A percentile compares a stretch with the other conserved stretches of the same genome.
Conservation (phyloP, 352 stramenopile genomes). For the Globisporangium paddicum region DNA sequence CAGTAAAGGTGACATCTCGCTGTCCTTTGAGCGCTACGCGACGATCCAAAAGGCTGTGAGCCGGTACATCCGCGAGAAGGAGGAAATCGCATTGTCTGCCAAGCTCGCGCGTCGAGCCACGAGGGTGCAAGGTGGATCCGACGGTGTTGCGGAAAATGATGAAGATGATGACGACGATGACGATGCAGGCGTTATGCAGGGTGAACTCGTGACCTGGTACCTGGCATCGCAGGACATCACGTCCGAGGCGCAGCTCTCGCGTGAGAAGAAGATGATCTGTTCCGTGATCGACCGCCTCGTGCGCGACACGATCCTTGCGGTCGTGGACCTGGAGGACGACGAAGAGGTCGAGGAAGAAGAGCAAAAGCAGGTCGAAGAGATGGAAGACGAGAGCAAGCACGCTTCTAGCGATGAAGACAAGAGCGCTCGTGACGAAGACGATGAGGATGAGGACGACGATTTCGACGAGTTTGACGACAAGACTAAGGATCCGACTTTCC, state of each 20-base stretch:
- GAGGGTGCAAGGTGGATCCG: constrained; percentile 16
- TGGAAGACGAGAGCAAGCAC: constrained; percentile 6
- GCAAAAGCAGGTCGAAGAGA: neutral
- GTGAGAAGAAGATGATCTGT: constrained; percentile 81
- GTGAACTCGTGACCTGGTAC: constrained; percentile 83
- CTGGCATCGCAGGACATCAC: constrained; percentile 80
- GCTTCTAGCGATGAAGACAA: neutral
- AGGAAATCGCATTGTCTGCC: constrained; percentile 49
- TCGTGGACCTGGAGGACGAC: constrained; percentile 63
- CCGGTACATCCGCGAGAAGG: constrained; percentile 77
- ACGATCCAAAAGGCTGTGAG: constrained; percentile 76
- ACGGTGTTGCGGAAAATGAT: constrained; percentile 1
- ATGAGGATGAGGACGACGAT: constrained; percentile 40
- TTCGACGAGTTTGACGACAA: constrained; percentile 3
- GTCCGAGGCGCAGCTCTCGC: constrained; percentile 69
- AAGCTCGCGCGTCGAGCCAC: constrained; percentile 40
- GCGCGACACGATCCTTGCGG: constrained; percentile 65
- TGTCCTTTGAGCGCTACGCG: constrained; percentile 81
- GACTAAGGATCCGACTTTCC: neutral
- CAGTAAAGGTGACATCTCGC: constrained; percentile 27
- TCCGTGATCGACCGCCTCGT: constrained; percentile 81
- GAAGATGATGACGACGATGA: constrained; percentile 45
- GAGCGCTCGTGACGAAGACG: constrained; percentile 12
- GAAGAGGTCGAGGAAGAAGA: constrained; percentile 19
- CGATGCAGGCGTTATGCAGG: constrained; percentile 58